Evolutionary conservation across 768 basidiomycete genomes (phyloP).

Genomic region (Suillus luteus): DNA sequence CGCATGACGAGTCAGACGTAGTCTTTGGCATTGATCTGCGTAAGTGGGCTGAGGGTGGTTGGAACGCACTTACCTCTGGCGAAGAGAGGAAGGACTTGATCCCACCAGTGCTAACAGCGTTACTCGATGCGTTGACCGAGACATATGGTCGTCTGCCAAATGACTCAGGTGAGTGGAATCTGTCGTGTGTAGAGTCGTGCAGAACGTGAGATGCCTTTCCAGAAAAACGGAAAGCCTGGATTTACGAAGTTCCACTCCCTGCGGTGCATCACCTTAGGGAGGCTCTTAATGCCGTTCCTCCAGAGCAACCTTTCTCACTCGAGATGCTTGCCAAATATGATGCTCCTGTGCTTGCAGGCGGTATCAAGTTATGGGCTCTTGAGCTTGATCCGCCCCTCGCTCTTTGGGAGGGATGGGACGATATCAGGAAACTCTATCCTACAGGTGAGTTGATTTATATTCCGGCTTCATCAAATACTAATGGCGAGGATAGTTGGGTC

Average conservation of each 20-base stretch:
- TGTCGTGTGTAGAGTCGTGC: neutral
- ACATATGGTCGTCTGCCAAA: slow-evolving; percentile 61
- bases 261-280: slow-evolving; percentile 86
- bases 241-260: slow-evolving; percentile 89
- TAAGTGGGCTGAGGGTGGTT: slow-evolving; percentile 87
- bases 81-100: slow-evolving; percentile 62
- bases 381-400: slow-evolving; percentile 88
- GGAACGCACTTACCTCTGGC: slow-evolving; percentile 56
- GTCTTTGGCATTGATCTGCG: slow-evolving; percentile 91
- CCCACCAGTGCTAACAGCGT: slow-evolving; percentile 71
- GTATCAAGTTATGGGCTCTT: slow-evolving; percentile 87
- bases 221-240: slow-evolving; percentile 92
- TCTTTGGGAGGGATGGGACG: slow-evolving; percentile 91
- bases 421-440: slow-evolving; percentile 85
- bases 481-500: slow-evolving; percentile 49
- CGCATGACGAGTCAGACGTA: slow-evolving; percentile 82
- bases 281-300: slow-evolving; percentile 71
- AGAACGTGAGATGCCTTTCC: slow-evolving; percentile 11
- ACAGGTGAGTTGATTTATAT: slow-evolving; percentile 39
- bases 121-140: slow-evolving; percentile 63
- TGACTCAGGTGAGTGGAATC: slow-evolving; percentile 57
- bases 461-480: neutral
- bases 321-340: slow-evolving; percentile 76
- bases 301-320: slow-evolving; percentile 44
- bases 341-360: slow-evolving; percentile 81